Evolutionary conservation across 495 filamentous ascomycete genomes (phyloP).

Genomic region (Neurospora tetrasperma): DNA sequence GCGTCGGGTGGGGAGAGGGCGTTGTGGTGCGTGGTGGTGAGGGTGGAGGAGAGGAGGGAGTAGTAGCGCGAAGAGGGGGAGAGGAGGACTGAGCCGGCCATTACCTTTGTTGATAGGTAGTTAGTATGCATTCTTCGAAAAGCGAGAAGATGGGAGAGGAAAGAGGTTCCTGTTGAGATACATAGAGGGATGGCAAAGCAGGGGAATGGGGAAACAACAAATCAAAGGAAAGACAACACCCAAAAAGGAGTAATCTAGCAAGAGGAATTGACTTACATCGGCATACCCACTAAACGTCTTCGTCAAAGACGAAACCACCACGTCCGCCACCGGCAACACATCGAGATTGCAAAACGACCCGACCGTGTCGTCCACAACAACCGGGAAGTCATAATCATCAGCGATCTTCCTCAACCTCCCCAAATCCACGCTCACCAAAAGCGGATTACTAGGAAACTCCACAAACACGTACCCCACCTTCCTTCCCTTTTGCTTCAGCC

Average conservation of each 20-base stretch:
- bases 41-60: constrained; percentile 17
- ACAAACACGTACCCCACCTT: constrained; percentile 26
- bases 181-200: background rate
- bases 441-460: constrained; percentile 40
- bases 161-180: background rate
- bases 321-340: constrained; percentile 30
- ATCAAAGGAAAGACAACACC: background rate
- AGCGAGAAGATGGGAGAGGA: background rate
- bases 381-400: constrained; percentile 32
- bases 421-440: constrained; percentile 34
- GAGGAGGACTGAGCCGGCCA: constrained; percentile 35
- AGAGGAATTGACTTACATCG: constrained; percentile 35
- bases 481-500: constrained; percentile 18
- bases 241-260: constrained; percentile 9
- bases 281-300: constrained; percentile 43
- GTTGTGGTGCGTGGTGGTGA: constrained; percentile 25
- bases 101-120: constrained; percentile 19
- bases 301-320: constrained; percentile 37
- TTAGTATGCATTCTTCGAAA: background rate
- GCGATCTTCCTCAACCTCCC: constrained; percentile 26
- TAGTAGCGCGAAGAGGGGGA: constrained; percentile 28
- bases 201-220: background rate
- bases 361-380: constrained; percentile 42
- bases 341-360: constrained; percentile 41
- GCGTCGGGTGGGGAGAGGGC: constrained; percentile 34